Evolutionary conservation across 306 rosid genomes (phyloP), one percentile per base, ranked within the genome.

Genomic region (Alnus glutinosa): DNA sequence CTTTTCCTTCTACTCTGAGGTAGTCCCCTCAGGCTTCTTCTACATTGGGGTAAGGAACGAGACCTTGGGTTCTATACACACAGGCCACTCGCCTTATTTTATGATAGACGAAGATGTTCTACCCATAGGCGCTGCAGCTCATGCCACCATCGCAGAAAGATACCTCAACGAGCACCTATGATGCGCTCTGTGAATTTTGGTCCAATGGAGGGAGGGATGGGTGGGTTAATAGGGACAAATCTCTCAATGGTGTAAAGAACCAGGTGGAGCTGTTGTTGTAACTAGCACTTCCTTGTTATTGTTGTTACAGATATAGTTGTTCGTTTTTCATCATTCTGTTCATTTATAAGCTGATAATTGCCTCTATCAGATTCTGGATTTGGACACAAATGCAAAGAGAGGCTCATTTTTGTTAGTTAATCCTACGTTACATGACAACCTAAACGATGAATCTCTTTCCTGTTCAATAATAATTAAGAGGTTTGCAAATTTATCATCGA

Each of bases 21-120:
- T 84, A 49, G 83, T 90, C 78, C 96, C 98, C 0, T 89, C 94
- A 13, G 97, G 91, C 36, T 94, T 92, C 86, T 94, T 73, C 77
- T 94, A 92, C 87, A 92, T 94, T 15, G 98, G 98, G 2, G 72
- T 94, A 48, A 86, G 90, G 85, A 92, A 92, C 23, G 97, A 94
- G 78, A 92, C 97, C 28, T 68, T 94, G 32, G 98, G 98, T 9
- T 94, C 98, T 54, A 85, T 77, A 58, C 97, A 94, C 90, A 94
- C 97, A 0, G 98, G 97, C 3, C 98, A 94, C 82, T 94, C 98
- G 1, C 97, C 98, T 8, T 81, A 92, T 76, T 94, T 94, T 76
- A 92, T 87, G 94, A 92, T 94, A 15, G 98, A 94, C 16, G 98
- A 92, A 83, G 92, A 94, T 5, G 90, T 80, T 78, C 88, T 94